phyloP scores from a whole-genome alignment of 257 asterid genomes.

The Dorcoceras hygrometricum region DNA sequence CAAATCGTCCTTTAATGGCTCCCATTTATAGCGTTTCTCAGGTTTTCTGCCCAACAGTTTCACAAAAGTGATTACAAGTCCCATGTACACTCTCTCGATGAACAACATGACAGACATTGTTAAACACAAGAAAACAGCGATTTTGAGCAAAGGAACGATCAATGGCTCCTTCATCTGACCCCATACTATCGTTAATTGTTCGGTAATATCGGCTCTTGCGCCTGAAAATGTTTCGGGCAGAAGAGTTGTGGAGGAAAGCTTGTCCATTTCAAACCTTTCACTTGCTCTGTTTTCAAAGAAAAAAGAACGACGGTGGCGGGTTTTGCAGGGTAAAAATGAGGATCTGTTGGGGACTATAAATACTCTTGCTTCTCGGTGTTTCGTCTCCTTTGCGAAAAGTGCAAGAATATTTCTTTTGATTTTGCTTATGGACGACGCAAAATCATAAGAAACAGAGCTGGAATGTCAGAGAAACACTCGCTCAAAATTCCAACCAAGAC shows the following conservation, averaged over 20 bases:
- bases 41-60: constrained; percentile 49
- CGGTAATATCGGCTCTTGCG: neutral
- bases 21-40: constrained; percentile 44
- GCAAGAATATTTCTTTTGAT: too few relatives aligned
- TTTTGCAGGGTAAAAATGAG: too few relatives aligned
- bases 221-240: neutral
- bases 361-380: neutral
- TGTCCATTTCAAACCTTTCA: neutral
- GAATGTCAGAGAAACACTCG: neutral
- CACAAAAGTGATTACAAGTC: constrained; percentile 46
- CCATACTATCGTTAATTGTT: neutral
- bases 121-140: constrained; percentile 40
- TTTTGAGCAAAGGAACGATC: constrained; percentile 45
- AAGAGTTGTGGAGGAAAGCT: neutral
- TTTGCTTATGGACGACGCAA: neutral
- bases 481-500: neutral
- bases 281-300: neutral
- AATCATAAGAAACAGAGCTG: neutral
- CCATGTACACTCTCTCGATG: constrained; percentile 57
- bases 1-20: constrained; percentile 39
- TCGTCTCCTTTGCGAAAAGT: too few relatives aligned
- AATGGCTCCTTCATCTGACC: constrained; percentile 22
- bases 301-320: too few relatives aligned
- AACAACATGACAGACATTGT: constrained; percentile 51
- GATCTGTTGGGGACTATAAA: neutral